Percentiles rank a stretch among this genome's conserved stretches.
Evolutionary conservation across 192 early-diverging fungal species (phyloP).

Genomic region (Backusella sp.): DNA sequence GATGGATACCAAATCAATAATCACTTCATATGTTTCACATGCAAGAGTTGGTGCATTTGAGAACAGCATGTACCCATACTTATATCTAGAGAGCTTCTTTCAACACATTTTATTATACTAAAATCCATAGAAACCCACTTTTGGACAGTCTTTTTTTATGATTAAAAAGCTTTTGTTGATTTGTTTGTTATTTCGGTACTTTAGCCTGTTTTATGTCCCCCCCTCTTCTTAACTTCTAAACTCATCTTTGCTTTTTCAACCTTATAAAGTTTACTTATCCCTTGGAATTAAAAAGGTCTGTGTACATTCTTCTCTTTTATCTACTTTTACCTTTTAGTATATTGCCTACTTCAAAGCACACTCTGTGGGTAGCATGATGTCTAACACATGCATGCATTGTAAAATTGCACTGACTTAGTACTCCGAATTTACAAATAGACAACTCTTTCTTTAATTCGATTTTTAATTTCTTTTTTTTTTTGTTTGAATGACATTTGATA

Average conservation of each 20-base stretch:
- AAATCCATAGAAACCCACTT: neutral
- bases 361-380: neutral
- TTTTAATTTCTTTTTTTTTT: neutral
- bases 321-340: constrained; percentile 1
- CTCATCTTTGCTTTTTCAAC: neutral
- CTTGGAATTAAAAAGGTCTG: constrained; percentile 10
- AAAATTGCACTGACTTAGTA: neutral
- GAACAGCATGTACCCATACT: neutral
- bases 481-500: neutral
- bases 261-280: constrained; percentile 5
- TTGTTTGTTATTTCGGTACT: neutral
- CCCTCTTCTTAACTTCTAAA: neutral
- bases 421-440: neutral
- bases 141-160: neutral
- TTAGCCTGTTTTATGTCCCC: neutral
- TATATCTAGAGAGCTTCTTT: neutral
- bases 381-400: constrained; percentile 1
- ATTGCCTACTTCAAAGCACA: neutral
- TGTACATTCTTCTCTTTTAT: constrained; percentile 3
- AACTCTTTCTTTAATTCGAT: neutral
- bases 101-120: neutral
- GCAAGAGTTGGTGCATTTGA: neutral
- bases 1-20: neutral
- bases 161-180: neutral
- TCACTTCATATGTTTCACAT: constrained; percentile 3